phyloP scores from a whole-genome alignment of 148 eudicot species.

The Fallopia convolvulus region DNA sequence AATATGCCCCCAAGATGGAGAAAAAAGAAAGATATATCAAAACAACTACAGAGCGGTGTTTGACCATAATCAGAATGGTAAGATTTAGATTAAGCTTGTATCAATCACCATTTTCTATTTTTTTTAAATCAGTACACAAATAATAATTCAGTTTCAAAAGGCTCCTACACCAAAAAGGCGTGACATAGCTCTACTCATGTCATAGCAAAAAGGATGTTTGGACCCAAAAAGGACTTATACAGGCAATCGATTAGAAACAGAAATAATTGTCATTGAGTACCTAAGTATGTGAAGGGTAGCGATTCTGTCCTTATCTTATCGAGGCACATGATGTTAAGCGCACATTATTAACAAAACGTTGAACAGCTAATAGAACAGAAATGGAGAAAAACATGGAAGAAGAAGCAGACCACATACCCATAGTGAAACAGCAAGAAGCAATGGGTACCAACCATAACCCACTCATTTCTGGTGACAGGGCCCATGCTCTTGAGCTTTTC shows the following conservation, averaged over 20 bases:
- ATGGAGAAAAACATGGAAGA: background rate
- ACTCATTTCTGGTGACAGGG: constrained; percentile 82
- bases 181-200: background rate
- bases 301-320: background rate
- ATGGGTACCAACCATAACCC: constrained; percentile 92
- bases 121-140: background rate
- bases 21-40: background rate
- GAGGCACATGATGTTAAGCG: background rate
- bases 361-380: constrained; percentile 1
- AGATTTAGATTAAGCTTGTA: background rate
- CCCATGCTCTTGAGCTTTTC: constrained; percentile 77
- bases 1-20: background rate
- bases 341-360: background rate
- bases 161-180: background rate
- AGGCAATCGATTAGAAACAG: background rate
- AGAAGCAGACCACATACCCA: constrained; percentile 46
- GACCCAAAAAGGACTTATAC: background rate
- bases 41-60: too few relatives aligned
- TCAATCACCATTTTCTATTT: background rate
- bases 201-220: background rate
- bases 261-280: background rate
- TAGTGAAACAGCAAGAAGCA: constrained; percentile 91
- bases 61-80: too few relatives aligned
- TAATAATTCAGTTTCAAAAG: background rate
- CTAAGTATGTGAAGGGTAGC: background rate